phyloP scores from a whole-genome alignment of 2,329 filamentous ascomycete genomes.

The Neophaeococcomyces aloes region DNA sequence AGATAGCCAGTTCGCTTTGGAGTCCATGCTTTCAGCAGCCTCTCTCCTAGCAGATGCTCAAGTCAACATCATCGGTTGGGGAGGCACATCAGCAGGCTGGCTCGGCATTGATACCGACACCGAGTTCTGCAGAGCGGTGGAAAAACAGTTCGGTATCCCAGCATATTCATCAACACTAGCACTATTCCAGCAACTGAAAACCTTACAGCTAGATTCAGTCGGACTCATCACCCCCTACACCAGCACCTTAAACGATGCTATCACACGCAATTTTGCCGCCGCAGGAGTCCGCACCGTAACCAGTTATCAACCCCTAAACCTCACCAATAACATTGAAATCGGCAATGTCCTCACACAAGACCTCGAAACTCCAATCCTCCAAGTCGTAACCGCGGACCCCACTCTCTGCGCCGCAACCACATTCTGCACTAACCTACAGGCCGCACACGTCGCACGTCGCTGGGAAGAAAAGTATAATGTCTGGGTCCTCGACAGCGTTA shows the following conservation, averaged over 20 bases:
- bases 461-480: conserved; percentile 30
- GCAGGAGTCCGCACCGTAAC: conserved; percentile 26
- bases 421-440: conserved; percentile 37
- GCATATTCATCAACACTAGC: conserved; percentile 35
- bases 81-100: conserved; percentile 31
- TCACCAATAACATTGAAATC: conserved; percentile 32
- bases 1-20: conserved; percentile 26
- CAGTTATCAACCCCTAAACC: conserved; percentile 27
- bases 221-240: conserved; percentile 36
- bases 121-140: conserved; percentile 30
- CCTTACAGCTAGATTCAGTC: conserved; percentile 20
- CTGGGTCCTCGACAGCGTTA: conserved; percentile 33
- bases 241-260: conserved; percentile 31
- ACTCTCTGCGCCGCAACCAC: conserved; percentile 29
- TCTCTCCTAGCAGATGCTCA: conserved; percentile 29
- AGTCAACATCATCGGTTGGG: conserved; percentile 32
- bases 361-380: conserved; percentile 5
- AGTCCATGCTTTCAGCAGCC: conserved; percentile 26
- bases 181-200: conserved; percentile 28
- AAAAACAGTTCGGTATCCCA: conserved; percentile 28
- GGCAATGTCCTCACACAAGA: conserved; percentile 26
- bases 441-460: conserved; percentile 28
- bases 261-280: conserved; percentile 27
- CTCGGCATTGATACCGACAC: conserved; percentile 34
- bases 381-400: conserved; percentile 22